Evolutionary conservation across 1,284 basidiomycete genomes (phyloP).

Genomic region (Ganoderma leucocontextum): DNA sequence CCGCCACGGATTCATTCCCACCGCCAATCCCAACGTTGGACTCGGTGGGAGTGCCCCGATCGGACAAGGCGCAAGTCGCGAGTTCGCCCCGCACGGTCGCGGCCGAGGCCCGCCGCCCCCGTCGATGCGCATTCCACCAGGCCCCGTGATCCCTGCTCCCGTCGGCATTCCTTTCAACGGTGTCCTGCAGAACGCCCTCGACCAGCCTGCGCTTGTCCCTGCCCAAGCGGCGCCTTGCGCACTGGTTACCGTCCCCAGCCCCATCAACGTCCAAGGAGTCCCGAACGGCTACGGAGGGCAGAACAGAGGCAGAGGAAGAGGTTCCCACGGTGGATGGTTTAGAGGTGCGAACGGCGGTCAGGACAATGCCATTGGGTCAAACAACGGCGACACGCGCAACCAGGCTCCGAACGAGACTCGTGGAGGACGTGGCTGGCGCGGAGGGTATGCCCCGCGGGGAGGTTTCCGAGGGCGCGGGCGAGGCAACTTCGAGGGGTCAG

Average conservation of each 20-base stretch:
- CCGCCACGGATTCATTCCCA: not conserved
- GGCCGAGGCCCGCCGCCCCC: not conserved
- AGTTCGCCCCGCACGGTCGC: not conserved
- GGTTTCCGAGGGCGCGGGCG: slow-evolving; percentile 1
- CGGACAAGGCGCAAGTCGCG: not conserved
- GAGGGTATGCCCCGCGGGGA: not conserved
- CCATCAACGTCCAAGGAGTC: not conserved
- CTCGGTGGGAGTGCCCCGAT: not conserved
- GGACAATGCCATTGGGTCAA: not conserved
- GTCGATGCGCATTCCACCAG: not conserved
- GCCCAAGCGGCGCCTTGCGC: not conserved
- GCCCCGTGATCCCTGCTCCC: not conserved
- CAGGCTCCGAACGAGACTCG: not conserved
- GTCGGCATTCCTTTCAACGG: not conserved
- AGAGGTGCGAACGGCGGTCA: not conserved
- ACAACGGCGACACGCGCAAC: not conserved
- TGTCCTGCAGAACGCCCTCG: not conserved
- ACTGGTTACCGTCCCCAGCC: not conserved
- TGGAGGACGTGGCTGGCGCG: slow-evolving; percentile 2
- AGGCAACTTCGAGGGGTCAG: not conserved
- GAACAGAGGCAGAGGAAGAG: not conserved
- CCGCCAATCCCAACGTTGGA: not conserved
- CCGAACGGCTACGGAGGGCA: not conserved
- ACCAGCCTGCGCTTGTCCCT: not conserved
- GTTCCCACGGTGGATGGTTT: not conserved